Conservation (phyloP, 129 eudicot genomes). For the Dittrichia graveolens region DNA sequence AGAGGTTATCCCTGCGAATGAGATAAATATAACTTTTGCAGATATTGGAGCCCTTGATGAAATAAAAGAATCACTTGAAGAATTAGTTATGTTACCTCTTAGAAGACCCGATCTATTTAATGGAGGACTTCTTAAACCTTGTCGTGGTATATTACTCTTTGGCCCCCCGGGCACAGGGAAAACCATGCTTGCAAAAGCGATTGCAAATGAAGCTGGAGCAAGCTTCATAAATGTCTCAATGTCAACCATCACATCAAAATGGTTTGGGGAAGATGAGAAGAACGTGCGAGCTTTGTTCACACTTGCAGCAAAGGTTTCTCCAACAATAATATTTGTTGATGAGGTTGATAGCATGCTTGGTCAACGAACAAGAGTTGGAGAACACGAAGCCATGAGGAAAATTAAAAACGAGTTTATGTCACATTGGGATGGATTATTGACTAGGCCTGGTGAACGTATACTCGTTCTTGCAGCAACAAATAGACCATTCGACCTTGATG, state of each 20-base stretch:
- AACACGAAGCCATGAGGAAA: constrained; percentile 96
- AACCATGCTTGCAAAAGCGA: constrained; percentile 97
- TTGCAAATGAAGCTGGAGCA: constrained; percentile 95
- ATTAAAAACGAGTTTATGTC: constrained; percentile 95
- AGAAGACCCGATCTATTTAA: constrained; percentile 88
- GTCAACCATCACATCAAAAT: constrained; percentile 96
- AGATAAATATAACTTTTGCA: constrained; percentile 77
- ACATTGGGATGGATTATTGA: constrained; percentile 90
- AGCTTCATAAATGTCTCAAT: constrained; percentile 93
- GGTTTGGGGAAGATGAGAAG: constrained; percentile 99
- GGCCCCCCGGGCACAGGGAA: constrained; percentile 96
- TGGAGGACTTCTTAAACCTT: constrained; percentile 96
- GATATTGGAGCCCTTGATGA: constrained; percentile 90
- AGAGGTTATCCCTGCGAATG: constrained; percentile 88
- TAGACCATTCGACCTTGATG: constrained; percentile 95
- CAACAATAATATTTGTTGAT: constrained; percentile 84
- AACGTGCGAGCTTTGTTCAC: constrained; percentile 89
- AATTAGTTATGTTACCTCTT: constrained; percentile 93
- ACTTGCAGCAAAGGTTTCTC: constrained; percentile 89
- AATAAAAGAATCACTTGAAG: constrained; percentile 85
- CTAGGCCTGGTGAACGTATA: constrained; percentile 79
- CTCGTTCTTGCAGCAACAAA: constrained; percentile 97
- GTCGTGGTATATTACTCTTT: constrained; percentile 79
- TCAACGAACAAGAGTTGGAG: constrained; percentile 92
- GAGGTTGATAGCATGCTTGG: constrained; percentile 99